Evolutionary conservation across 768 basidiomycete species (phyloP).

Genomic region (Fomitopsis pulvina): DNA sequence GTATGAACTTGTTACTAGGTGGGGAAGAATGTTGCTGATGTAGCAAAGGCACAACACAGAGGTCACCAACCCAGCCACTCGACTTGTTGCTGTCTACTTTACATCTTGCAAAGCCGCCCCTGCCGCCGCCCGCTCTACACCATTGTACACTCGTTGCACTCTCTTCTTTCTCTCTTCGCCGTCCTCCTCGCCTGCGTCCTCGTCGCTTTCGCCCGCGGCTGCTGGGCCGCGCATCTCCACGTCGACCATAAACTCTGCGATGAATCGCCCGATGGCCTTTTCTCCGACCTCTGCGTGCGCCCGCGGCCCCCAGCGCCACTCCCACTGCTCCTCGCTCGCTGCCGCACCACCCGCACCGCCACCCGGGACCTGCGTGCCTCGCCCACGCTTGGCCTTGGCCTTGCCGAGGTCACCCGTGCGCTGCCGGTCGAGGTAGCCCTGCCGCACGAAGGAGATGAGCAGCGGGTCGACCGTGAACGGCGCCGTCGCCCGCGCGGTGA

Average conservation of each 20-base stretch:
- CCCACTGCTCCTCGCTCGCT: constrained; percentile 41
- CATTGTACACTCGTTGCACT: constrained; percentile 42
- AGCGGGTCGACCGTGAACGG: constrained; percentile 56
- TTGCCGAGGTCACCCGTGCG: constrained; percentile 41
- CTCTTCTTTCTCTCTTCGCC: constrained; percentile 16
- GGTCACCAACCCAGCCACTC: too few relatives aligned
- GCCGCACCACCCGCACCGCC: constrained; percentile 20
- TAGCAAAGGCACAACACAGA: too few relatives aligned
- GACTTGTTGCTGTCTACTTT: too few relatives aligned
- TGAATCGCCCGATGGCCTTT: constrained; percentile 61
- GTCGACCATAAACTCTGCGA: constrained; percentile 74
- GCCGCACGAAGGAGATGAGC: constrained; percentile 55
- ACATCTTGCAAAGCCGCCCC: constrained; percentile 41
- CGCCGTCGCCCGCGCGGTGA: constrained; percentile 43
- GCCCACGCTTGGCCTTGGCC: constrained; percentile 45
- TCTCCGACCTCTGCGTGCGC: constrained; percentile 84
- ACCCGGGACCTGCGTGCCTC: constrained; percentile 24
- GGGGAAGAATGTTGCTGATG: too few relatives aligned
- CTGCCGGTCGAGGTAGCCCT: constrained; percentile 73
- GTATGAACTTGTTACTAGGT: too few relatives aligned
- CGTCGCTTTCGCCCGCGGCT: constrained; percentile 13
- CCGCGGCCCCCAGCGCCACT: constrained; percentile 85
- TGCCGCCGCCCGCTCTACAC: constrained; percentile 60
- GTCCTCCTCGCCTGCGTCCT: constrained; percentile 14
- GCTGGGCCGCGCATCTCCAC: constrained; percentile 22